Base-by-base conservation (phyloP, 2,329 filamentous ascomycete genomes). In the Thelonectria blattea region DNA sequence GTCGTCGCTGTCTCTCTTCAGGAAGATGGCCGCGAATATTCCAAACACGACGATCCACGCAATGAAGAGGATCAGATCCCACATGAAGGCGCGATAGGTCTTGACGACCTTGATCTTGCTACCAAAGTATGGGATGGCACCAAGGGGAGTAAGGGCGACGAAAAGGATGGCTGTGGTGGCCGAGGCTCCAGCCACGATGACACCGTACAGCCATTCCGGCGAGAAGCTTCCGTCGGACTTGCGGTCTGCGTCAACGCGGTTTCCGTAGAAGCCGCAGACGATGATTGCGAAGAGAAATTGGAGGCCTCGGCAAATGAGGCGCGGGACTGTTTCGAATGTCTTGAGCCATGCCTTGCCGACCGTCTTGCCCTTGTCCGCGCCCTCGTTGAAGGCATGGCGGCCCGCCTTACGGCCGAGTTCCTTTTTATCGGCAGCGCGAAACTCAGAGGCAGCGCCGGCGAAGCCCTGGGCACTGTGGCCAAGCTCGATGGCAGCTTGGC, bases 261-360 rank as follows among this genome's bases (percentile, higher is more conserved):
- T 77, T 14, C 85, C 88, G 68, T 91, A 93, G 57, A 93, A 83
- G 22, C 87, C 91, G 56, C 86, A 82, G 53, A 90, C 86, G 43
- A 88, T 83, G 59, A 93, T 76, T 47, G 85, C 90, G 68, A 91
- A 82, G 70, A 91, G 77, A 71, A 93, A 85, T 71, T 93, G 91
- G 32, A 91, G 74, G 69, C 87, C 81, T 62, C 90, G 89, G 15
- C 88, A 78, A 60, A 83, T 64, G 47, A 81, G 74, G 64, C 85
- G 85, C 32, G 80, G 75, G 54, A 85, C 65, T 43, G 74, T 76
- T 66, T 81, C 80, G 58, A 80, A 81, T 1, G 78, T 73, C 69
- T 79, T 79, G 65, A 82, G 71, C 69, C 78, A 79, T 17, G 79
- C 76, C 63, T 79, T 78, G 56, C 76, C 78, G 69, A 76, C 73